Conservation (phyloP, 2,329 filamentous ascomycete genomes). For the Aspergillus niger region DNA sequence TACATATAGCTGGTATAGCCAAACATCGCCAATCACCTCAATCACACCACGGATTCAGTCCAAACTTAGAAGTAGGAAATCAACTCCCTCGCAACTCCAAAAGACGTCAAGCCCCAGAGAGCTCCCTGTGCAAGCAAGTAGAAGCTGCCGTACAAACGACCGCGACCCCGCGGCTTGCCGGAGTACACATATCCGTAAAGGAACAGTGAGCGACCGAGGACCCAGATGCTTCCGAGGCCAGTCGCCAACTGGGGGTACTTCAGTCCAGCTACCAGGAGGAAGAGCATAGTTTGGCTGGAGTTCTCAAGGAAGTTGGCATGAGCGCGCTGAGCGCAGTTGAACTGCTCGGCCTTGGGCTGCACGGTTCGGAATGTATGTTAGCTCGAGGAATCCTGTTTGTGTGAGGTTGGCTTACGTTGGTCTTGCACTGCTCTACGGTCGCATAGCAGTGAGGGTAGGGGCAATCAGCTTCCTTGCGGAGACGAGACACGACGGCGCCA, state of each 20-base stretch:
- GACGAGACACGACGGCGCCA: constrained; percentile 45
- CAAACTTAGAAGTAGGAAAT: constrained; percentile 24
- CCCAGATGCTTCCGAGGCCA: constrained; percentile 53
- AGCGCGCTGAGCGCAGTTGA: constrained; percentile 58
- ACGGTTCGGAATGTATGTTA: background rate
- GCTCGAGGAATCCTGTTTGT: constrained; percentile 30
- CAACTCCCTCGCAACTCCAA: constrained; percentile 38
- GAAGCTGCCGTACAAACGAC: constrained; percentile 35
- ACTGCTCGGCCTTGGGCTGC: constrained; percentile 47
- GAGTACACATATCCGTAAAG: constrained; percentile 50
- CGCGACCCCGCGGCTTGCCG: constrained; percentile 40
- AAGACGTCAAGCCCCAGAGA: constrained; percentile 42
- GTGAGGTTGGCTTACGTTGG: constrained; percentile 38
- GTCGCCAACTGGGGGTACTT: constrained; percentile 53
- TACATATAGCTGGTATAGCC: background rate
- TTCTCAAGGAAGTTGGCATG: constrained; percentile 65
- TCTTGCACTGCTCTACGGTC: constrained; percentile 55
- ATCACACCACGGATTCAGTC: background rate
- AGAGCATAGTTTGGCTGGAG: constrained; percentile 53
- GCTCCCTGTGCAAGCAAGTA: constrained; percentile 46
- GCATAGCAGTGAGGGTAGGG: constrained; percentile 63
- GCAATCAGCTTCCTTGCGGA: constrained; percentile 56
- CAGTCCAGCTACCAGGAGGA: constrained; percentile 57
- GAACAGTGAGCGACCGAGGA: constrained; percentile 53
- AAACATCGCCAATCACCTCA: background rate